Conservation (phyloP, 106 monocot species). For the Dioscorea alata region DNA sequence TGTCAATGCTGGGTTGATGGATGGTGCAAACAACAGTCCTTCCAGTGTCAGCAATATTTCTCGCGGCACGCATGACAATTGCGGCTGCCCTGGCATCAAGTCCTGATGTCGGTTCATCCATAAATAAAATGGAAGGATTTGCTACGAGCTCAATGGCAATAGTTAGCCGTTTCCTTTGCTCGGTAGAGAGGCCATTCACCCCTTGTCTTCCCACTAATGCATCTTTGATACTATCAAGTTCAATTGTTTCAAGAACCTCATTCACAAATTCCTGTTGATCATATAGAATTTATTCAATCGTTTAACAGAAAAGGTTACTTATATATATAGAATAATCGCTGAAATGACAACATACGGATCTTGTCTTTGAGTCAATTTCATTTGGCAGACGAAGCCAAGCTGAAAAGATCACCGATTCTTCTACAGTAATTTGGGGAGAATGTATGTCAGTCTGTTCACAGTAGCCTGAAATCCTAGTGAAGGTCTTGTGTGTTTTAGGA, state of each 20-base stretch:
- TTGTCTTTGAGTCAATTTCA: conserved; percentile 68
- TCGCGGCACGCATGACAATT: conserved; percentile 68
- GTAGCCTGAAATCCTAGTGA: conserved; percentile 75
- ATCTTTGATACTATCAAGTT: conserved; percentile 61
- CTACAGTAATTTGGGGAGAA: conserved; percentile 73
- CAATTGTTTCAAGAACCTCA: conserved; percentile 50
- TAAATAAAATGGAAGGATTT: conserved; percentile 71
- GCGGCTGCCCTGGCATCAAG: conserved; percentile 79
- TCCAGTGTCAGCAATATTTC: conserved; percentile 66
- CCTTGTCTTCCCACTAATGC: conserved; percentile 62
- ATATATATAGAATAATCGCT: neutral
- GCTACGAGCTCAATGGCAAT: conserved; percentile 76
- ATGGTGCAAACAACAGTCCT: conserved; percentile 77
- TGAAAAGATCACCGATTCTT: conserved; percentile 65
- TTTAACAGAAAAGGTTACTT: neutral
- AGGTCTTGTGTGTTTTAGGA: conserved; percentile 66
- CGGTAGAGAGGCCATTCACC: conserved; percentile 61
- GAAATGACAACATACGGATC: neutral
- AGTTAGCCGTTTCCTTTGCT: conserved; percentile 68
- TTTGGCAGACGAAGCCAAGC: conserved; percentile 66
- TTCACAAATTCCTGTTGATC: conserved; percentile 72
- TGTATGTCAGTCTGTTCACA: conserved; percentile 82
- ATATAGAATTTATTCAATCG: conserved; percentile 28
- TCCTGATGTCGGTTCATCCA: conserved; percentile 82
- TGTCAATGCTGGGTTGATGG: conserved; percentile 72